Evolutionary conservation across 495 filamentous ascomycete species (phyloP), one percentile per base, ranked within the genome.

Genomic region (Xylaria bambusicola): DNA sequence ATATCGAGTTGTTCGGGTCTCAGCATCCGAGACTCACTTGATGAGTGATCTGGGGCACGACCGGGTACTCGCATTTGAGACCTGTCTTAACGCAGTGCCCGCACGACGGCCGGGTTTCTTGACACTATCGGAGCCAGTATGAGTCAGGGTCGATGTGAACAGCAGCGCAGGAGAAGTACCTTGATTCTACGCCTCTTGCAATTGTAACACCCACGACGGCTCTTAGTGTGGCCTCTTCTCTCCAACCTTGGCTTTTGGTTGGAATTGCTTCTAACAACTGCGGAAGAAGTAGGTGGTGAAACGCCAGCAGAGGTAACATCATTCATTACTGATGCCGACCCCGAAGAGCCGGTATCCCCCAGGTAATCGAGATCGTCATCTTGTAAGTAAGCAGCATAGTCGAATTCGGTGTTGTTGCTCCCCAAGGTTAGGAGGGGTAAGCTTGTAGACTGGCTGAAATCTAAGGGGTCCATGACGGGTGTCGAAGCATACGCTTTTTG

Each of bases 101-200:
- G 52, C 85, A 87, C 21, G 79, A 71, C 13, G 85, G 84, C 12
- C 71, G 71, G 9, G 76, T 80, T 65, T 87, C 84, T 64, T 84
- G 82, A 67, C 84, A 87, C 80, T 83, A 23, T 23, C 23, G 29
- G n/a, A 3, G 21, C 33, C 7, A 29, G 44, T 27, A 23, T 57
- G 36, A 57, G 54, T 13, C 20, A 57, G 5, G 21, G 23, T 21
- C 8, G 20, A 23, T 12, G 42, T 27, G 3, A 21, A 41, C 24
- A 18, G 24, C 12, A 23, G 23, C 6, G n/a, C 17, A n/a, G 7
- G 13, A 3, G 15, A 38, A 21, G 18, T 67, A 78, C 80, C 77
- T 87, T 88, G 63, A 88, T 86, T 58, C 80, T 75, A 9, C 84
- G 73, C 41, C 77, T 71, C 67, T 88, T 88, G 76, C 86, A 88